phyloP scores from a whole-genome alignment of 768 basidiomycete species.

The Pleurotus cornucopiae region DNA sequence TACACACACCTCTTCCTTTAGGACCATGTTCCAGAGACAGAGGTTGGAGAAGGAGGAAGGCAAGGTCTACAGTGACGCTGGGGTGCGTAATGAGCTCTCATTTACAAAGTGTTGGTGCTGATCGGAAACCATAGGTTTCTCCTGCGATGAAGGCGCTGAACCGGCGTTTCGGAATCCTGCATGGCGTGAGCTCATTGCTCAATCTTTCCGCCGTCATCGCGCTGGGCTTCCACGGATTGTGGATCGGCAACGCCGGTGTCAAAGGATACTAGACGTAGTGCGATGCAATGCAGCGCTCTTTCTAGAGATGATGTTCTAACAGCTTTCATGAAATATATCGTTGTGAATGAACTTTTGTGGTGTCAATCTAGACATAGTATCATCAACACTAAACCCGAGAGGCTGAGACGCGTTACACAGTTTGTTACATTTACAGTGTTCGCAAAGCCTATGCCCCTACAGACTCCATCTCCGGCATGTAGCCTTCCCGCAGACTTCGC shows the following conservation, averaged over 20 bases:
- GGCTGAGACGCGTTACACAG: slow-evolving; percentile 15
- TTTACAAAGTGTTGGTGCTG: slow-evolving; percentile 1
- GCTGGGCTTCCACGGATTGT: slow-evolving; percentile 65
- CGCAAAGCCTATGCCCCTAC: slow-evolving; percentile 57
- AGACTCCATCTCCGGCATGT: slow-evolving; percentile 72
- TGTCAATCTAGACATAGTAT: too few species aligned
- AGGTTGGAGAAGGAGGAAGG: slow-evolving; percentile 73
- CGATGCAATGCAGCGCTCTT: too few species aligned
- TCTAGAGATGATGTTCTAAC: too few species aligned
- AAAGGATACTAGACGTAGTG: slow-evolving; percentile 21
- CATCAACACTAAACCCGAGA: too few species aligned
- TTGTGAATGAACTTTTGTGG: too few species aligned
- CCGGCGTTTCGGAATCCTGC: slow-evolving; percentile 59
- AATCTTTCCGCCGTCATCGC: slow-evolving; percentile 61
- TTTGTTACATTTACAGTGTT: slow-evolving; percentile 12
- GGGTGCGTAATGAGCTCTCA: slow-evolving; percentile 37
- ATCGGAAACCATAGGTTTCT: slow-evolving; percentile 43
- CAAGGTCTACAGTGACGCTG: slow-evolving; percentile 58
- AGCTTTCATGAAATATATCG: not conserved
- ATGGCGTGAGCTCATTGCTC: slow-evolving; percentile 65
- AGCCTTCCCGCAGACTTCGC: slow-evolving; percentile 79
- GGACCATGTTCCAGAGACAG: slow-evolving; percentile 75
- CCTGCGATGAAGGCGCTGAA: slow-evolving; percentile 66
- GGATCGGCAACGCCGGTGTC: slow-evolving; percentile 58
- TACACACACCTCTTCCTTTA: slow-evolving; percentile 17